These are phyloP conservation scores for Naegleria gruberi DNA, from an alignment of 208 protist genomes.

Conservation along the genomic window DNA sequence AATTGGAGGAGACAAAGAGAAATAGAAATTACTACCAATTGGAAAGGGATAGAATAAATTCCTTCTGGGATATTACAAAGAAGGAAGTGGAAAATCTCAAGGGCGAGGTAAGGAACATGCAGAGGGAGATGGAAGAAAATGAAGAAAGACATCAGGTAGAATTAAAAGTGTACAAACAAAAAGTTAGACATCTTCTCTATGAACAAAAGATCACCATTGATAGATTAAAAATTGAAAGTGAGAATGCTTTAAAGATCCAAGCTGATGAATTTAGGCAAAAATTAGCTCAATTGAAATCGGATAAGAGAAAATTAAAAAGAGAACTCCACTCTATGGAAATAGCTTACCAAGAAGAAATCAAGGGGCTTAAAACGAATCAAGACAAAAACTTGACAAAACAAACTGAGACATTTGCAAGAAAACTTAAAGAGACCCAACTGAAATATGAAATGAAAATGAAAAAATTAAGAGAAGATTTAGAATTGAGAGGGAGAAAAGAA, in stretches of 20 bases:
- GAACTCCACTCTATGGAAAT: conserved; percentile 68
- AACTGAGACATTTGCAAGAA: conserved; percentile 68
- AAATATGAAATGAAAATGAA: conserved; percentile 86
- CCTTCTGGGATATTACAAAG: conserved; percentile 80
- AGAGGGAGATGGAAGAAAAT: conserved; percentile 81
- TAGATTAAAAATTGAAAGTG: conserved; percentile 43
- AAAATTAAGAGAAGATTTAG: conserved; percentile 48
- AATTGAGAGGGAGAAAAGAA: conserved; percentile 79
- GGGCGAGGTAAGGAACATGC: conserved; percentile 64
- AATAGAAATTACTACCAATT: conserved; percentile 91
- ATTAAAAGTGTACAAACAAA: conserved; percentile 94
- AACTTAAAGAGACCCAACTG: conserved; percentile 82
- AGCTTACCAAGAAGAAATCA: conserved; percentile 54
- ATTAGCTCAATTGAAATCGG: conserved; percentile 60
- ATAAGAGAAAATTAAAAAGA: conserved; percentile 73
- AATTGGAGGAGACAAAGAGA: conserved; percentile 71
- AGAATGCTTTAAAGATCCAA: conserved; percentile 42
- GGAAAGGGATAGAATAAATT: conserved; percentile 85
- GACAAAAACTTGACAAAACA: conserved; percentile 70
- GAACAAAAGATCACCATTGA: conserved; percentile 68
- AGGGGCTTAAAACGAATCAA: conserved; percentile 27
- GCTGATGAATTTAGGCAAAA: conserved; percentile 41
- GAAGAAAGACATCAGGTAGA: conserved; percentile 87
- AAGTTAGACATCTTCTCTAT: conserved; percentile 87
- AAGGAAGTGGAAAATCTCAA: conserved; percentile 73